phyloP scores from a whole-genome alignment of 768 basidiomycete genomes.

The Russula sp. region DNA sequence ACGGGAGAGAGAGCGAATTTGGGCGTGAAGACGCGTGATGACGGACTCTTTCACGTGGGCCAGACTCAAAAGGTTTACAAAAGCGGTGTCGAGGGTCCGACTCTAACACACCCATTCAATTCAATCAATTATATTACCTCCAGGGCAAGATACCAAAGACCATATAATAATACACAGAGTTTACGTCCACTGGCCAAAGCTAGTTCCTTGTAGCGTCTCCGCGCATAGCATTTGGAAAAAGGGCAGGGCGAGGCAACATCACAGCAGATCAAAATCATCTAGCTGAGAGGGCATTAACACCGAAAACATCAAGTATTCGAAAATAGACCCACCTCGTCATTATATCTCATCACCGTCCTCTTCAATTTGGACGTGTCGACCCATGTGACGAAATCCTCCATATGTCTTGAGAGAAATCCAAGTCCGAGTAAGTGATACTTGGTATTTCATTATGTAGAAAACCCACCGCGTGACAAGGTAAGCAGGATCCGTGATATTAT shows the following conservation, averaged over 20 bases:
- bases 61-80: too few relatives aligned
- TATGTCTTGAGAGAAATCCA: constrained; percentile 54
- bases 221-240: background rate
- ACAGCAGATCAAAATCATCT: constrained; percentile 91
- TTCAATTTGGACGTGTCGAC: constrained; percentile 97
- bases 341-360: constrained; percentile 92
- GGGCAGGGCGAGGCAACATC: background rate
- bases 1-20: constrained; percentile 11
- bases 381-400: constrained; percentile 99
- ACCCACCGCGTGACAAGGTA: constrained; percentile 84
- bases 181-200: background rate
- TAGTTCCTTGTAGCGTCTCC: background rate
- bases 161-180: background rate
- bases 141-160: background rate
- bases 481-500: constrained; percentile 94
- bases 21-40: constrained; percentile 16
- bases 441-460: constrained; percentile 11
- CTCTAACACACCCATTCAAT: background rate
- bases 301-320: background rate
- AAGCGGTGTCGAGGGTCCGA: background rate
- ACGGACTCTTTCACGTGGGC: background rate
- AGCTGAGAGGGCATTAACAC: constrained; percentile 50
- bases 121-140: background rate
- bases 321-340: constrained; percentile 71
- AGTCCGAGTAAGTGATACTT: constrained; percentile 9